phyloP scores from a whole-genome alignment of 2,329 filamentous ascomycete genomes.

The Exophiala spinifera region DNA sequence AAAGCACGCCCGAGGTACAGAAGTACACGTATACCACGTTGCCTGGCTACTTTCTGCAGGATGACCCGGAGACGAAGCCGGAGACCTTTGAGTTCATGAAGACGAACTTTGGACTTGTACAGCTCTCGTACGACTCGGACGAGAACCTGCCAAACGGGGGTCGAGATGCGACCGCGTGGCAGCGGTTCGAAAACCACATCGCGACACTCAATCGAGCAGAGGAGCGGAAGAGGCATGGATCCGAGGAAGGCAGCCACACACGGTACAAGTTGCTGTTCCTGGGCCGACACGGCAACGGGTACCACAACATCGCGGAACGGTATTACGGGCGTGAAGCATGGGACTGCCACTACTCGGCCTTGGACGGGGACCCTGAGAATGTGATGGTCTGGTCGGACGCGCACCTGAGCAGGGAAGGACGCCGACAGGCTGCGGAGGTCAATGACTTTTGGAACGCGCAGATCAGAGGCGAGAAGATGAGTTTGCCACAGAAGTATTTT shows the following conservation, averaged over 20 bases:
- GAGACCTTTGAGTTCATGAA: constrained; percentile 44
- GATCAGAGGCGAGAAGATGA: constrained; percentile 47
- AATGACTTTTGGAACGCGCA: constrained; percentile 51
- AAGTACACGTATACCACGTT: constrained; percentile 21
- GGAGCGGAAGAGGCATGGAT: constrained; percentile 5
- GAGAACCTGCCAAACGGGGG: constrained; percentile 19
- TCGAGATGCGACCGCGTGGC: constrained; percentile 52
- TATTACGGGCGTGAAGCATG: constrained; percentile 58
- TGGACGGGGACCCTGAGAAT: constrained; percentile 50
- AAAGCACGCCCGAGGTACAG: neutral
- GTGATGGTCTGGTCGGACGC: constrained; percentile 58
- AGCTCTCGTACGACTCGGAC: constrained; percentile 44
- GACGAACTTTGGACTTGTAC: constrained; percentile 50
- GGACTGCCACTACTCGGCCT: constrained; percentile 61
- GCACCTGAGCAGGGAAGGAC: constrained; percentile 52
- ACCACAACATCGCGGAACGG: constrained; percentile 59
- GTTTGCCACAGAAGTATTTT: constrained; percentile 55
- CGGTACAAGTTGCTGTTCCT: constrained; percentile 58
- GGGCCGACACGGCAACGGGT: constrained; percentile 60
- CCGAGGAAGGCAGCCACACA: constrained; percentile 21
- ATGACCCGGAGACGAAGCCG: constrained; percentile 46
- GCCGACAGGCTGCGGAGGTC: constrained; percentile 50
- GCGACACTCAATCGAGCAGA: constrained; percentile 43
- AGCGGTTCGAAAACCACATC: constrained; percentile 52
- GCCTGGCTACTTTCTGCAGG: constrained; percentile 38